Percentiles rank a stretch among this genome's conserved stretches.
phyloP scores from a whole-genome alignment of 73 alveolate genomes.

The Paramecium bursaria region DNA sequence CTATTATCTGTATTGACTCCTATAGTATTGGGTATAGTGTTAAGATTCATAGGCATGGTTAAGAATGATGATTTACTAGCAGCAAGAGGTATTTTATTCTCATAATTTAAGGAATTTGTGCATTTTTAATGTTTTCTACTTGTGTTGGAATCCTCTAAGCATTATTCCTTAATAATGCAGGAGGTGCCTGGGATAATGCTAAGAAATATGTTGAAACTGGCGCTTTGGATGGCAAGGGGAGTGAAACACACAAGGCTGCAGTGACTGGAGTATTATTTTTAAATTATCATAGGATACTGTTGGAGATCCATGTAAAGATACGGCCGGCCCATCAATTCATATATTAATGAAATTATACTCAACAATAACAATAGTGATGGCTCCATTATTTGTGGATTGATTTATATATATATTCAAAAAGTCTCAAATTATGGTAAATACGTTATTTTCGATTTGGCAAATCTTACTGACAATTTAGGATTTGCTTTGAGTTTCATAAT shows the following conservation, averaged over 20 bases:
- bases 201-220: conserved; percentile 93
- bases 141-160: conserved; percentile 91
- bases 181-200: conserved; percentile 97
- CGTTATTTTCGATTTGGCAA: conserved; percentile 13
- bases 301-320: conserved; percentile 94
- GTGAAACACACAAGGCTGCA: conserved; percentile 94
- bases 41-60: conserved; percentile 73
- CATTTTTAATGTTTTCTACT: conserved; percentile 93
- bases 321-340: conserved; percentile 95
- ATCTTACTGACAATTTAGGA: conserved; percentile 1
- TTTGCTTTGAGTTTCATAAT: conserved; percentile 9
- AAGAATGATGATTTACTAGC: conserved; percentile 73
- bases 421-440: background rate
- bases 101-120: conserved; percentile 61
- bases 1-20: conserved; percentile 81
- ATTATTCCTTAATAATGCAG: conserved; percentile 90
- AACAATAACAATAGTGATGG: conserved; percentile 90
- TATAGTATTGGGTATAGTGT: conserved; percentile 74
- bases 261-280: conserved; percentile 81
- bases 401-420: too few species aligned
- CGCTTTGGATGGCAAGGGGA: conserved; percentile 89
- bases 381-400: conserved; percentile 84
- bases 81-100: conserved; percentile 76
- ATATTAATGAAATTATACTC: conserved; percentile 83
- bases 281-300: conserved; percentile 80